Evolutionary conservation across 1,284 basidiomycete genomes (phyloP).

Genomic region (Rhodofomes roseus): DNA sequence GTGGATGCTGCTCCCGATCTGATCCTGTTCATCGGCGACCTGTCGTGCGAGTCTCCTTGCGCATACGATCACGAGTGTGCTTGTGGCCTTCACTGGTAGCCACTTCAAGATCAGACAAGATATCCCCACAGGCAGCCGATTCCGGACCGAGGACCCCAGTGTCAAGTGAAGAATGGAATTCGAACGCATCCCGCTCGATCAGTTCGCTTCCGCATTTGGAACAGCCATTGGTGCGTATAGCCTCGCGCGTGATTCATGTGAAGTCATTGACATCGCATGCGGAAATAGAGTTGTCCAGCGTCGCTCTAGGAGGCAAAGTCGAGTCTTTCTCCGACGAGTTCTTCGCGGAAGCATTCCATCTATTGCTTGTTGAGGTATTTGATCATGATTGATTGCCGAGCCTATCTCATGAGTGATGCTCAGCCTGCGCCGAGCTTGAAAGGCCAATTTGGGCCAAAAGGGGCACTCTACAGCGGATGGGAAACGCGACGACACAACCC

Average conservation of each 20-base stretch:
- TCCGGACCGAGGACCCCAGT: not conserved
- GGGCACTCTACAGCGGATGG: conserved; percentile 95
- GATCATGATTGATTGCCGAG: not conserved
- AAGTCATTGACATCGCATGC: not conserved
- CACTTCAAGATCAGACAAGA: not conserved
- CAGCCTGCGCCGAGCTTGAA: conserved; percentile 81
- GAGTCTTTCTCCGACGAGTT: conserved; percentile 90
- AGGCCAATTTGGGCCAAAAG: conserved; percentile 95
- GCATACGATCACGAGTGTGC: no score
- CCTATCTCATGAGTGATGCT: not conserved
- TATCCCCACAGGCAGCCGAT: not conserved
- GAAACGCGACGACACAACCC: conserved; percentile 90
- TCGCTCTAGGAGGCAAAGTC: conserved; percentile 78
- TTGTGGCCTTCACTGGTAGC: not conserved
- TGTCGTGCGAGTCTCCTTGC: no score
- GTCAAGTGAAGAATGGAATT: conserved; percentile 30
- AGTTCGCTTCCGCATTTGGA: conserved; percentile 50
- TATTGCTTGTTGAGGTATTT: conserved; percentile 79
- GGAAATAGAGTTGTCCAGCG: conserved; percentile 82
- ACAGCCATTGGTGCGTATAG: conserved; percentile 51
- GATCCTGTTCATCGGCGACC: no score
- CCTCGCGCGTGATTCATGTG: not conserved
- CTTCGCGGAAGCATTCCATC: conserved; percentile 84
- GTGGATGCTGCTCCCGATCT: no score
- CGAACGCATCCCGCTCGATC: conserved; percentile 46